Base-by-base conservation (phyloP, 306 rosid species). In the Boehmeria nivea region DNA sequence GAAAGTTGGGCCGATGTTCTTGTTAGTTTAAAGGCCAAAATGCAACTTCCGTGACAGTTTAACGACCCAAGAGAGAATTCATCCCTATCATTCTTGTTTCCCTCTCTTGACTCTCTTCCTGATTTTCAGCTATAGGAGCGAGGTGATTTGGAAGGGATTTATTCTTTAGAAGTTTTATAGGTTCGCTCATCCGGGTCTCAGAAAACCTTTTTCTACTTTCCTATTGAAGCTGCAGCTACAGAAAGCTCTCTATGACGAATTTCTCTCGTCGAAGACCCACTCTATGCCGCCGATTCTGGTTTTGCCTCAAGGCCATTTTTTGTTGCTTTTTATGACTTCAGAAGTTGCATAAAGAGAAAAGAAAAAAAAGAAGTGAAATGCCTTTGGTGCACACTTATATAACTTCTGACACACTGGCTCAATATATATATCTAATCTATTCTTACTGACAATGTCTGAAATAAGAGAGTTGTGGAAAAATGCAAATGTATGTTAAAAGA, bases 121-220 rank as follows among this genome's bases (percentile, higher is more conserved):
- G 82, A 69, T 73, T 93, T 67, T 77, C 96, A 93, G 95, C 76
- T 72, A 66, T 17, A 64, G 83, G 78, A 80, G 78, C 70, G 20
- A 81, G 94, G 72, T 90, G 95, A 85, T 69, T 77, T 69, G 86
- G n/a, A 56, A 75, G 84, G 62, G 76, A 73, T 68, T 75, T 68
- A 61, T 54, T 49, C 57, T 33, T 64, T n/a, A 37, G 59, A 45
- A 59, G 63, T 51, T 22, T 56, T 58, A 33, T 49, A 19, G 12
- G 57, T 27, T 63, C 77, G 81, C 76, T 83, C 78, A 64, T 69
- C 75, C 57, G 57, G 81, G 76, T 80, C 76, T 78, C 91, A 70
- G n/a, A 78, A 48, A 60, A 44, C 40, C 38, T 78, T 70, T 75
- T 68, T 76, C 40, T 17, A 66, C 72, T 78, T 72, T 71, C 37